Evolutionary conservation across 83 land plant species (phyloP).

Genomic region (Diphasiastrum complanatum): DNA sequence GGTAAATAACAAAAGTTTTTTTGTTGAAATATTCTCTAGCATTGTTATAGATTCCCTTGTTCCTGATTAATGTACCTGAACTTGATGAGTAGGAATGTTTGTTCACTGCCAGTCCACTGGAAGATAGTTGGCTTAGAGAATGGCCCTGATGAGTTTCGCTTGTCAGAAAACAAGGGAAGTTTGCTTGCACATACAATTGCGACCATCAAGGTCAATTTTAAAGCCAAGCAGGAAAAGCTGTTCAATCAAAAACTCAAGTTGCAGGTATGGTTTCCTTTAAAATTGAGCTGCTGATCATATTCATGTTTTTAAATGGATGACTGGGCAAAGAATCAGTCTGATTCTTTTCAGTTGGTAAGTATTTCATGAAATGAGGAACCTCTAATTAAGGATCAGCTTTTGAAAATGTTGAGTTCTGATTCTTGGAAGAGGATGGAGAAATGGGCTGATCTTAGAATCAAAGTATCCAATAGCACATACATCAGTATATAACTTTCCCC

Average conservation of each 20-base stretch:
- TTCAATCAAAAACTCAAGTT: conserved; percentile 21
- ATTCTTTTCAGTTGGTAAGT: too few species aligned
- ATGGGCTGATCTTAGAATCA: too few species aligned
- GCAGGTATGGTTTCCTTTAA: conserved; percentile 15
- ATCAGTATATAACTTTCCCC: too few species aligned
- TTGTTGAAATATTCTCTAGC: neutral
- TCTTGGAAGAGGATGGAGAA: too few species aligned
- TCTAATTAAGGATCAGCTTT: too few species aligned
- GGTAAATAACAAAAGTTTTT: neutral
- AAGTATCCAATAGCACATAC: too few species aligned
- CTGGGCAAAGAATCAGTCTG: too few species aligned
- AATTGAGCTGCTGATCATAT: too few species aligned
- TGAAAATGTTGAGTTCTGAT: too few species aligned
- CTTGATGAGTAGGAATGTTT: conserved; percentile 25
- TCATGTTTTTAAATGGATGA: too few species aligned
- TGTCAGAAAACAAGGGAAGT: conserved; percentile 10
- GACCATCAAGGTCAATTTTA: conserved; percentile 12
- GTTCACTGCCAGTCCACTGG: conserved; percentile 23
- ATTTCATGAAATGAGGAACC: too few species aligned
- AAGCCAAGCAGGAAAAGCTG: conserved; percentile 18
- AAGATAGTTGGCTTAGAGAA: conserved; percentile 31
- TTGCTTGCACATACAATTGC: conserved; percentile 6
- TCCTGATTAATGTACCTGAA: too few species aligned
- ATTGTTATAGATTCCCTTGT: neutral
- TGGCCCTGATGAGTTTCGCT: conserved; percentile 17